phyloP scores from a whole-genome alignment of 1,284 basidiomycete species.

The Peniophora sp. region DNA sequence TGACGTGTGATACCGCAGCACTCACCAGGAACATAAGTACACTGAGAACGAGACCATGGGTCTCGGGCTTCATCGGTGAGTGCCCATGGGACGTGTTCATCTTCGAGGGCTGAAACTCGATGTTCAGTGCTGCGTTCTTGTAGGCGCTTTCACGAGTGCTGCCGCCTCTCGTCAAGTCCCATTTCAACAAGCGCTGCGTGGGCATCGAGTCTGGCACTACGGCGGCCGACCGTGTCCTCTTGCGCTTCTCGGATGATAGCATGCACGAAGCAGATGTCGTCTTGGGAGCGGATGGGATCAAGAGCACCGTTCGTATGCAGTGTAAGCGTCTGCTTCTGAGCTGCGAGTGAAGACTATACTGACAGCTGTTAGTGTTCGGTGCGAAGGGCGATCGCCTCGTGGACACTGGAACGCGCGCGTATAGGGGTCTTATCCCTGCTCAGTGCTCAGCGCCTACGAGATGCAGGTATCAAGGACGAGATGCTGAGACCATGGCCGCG shows the following conservation, averaged over 20 bases:
- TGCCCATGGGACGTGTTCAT: background rate
- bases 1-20: slow-evolving; percentile 22
- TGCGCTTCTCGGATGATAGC: slow-evolving; percentile 38
- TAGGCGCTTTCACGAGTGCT: slow-evolving; percentile 36
- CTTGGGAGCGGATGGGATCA: slow-evolving; percentile 43
- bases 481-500: slow-evolving; percentile 23
- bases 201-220: slow-evolving; percentile 16
- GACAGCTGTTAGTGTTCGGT: slow-evolving; percentile 19
- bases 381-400: slow-evolving; percentile 18
- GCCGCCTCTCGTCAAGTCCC: slow-evolving; percentile 21
- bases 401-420: slow-evolving; percentile 35
- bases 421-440: slow-evolving; percentile 31
- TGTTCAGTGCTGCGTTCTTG: slow-evolving; percentile 33
- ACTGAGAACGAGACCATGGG: slow-evolving; percentile 14
- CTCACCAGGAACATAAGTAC: slow-evolving; percentile 17
- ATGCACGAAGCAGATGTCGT: slow-evolving; percentile 36
- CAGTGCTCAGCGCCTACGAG: slow-evolving; percentile 25
- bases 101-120: background rate
- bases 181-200: slow-evolving; percentile 41
- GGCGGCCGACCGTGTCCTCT: slow-evolving; percentile 17
- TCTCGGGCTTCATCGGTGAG: slow-evolving; percentile 17
- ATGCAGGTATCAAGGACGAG: slow-evolving; percentile 29
- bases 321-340: too few relatives aligned
- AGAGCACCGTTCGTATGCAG: slow-evolving; percentile 27
- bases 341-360: too few relatives aligned